A percentile compares a stretch with the other conserved stretches of the same genome.
phyloP scores from a whole-genome alignment of 2,329 filamentous ascomycete genomes.

The Ceratocystis ficicola region DNA sequence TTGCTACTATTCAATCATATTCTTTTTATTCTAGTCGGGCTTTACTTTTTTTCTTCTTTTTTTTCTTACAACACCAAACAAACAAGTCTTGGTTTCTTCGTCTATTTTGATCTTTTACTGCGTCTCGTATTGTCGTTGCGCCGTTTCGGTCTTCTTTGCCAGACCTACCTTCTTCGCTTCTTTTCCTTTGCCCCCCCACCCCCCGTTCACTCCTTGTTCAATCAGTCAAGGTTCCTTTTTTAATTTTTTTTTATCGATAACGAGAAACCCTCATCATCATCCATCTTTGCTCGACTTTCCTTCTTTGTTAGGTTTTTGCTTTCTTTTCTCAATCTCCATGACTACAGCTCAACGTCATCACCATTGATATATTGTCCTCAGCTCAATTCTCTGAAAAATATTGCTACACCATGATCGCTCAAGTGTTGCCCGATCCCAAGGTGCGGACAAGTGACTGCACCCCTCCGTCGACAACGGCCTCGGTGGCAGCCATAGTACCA shows the following conservation, averaged over 20 bases:
- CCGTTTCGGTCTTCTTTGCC: background rate
- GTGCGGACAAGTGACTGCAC: background rate
- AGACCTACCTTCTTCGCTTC: background rate
- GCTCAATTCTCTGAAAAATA: background rate
- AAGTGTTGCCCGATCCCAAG: background rate
- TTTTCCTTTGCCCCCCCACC: background rate
- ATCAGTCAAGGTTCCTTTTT: background rate
- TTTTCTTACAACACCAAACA: conserved; percentile 7
- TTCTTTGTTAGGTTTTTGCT: background rate
- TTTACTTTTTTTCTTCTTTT: background rate
- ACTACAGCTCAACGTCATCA: background rate
- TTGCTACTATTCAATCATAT: background rate
- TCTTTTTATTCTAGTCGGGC: background rate
- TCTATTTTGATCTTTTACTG: background rate
- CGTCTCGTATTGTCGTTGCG: background rate
- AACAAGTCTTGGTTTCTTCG: background rate
- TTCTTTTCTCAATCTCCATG: background rate
- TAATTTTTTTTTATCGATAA: conserved; percentile 4
- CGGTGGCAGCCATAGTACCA: conserved; percentile 33
- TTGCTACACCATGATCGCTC: conserved; percentile 1
- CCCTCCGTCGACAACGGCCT: conserved; percentile 25
- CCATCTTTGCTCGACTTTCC: background rate
- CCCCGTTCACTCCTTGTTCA: too few species aligned
- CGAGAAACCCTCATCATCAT: background rate
- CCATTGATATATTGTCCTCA: background rate